Evolutionary conservation across 768 basidiomycete genomes (phyloP).

Genomic region (Suillus brevipes): DNA sequence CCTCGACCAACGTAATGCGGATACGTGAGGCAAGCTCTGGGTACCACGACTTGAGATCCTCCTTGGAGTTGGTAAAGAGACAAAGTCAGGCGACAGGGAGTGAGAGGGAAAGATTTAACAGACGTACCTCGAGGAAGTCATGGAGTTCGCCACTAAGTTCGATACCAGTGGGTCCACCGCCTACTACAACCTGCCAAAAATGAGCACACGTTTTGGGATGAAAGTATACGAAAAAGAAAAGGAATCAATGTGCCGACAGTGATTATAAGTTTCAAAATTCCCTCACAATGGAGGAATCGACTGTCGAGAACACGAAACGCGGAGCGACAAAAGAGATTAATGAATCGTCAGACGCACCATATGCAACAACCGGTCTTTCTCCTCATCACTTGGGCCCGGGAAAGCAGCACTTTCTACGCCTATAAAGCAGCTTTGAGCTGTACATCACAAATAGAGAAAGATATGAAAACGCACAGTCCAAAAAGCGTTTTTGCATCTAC

Average conservation of each 20-base stretch:
- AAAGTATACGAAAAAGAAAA: not conserved
- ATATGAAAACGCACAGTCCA: constrained; percentile 69
- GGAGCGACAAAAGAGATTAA: not conserved
- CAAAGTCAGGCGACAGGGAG: constrained; percentile 28
- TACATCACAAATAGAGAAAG: not conserved
- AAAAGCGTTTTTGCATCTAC: constrained; percentile 77
- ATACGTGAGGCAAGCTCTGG: constrained; percentile 89
- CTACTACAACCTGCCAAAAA: constrained; percentile 71
- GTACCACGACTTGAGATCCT: constrained; percentile 89
- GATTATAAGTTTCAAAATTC: too few relatives aligned
- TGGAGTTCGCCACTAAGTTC: constrained; percentile 88
- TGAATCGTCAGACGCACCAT: constrained; percentile 51
- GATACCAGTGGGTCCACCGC: constrained; percentile 96
- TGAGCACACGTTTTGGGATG: not conserved
- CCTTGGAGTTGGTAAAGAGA: constrained; percentile 35
- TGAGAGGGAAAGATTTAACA: not conserved
- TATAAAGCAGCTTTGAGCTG: constrained; percentile 25
- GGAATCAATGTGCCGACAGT: not conserved
- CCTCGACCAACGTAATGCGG: constrained; percentile 93
- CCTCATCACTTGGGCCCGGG: constrained; percentile 82
- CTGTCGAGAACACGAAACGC: not conserved
- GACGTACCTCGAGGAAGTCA: constrained; percentile 74
- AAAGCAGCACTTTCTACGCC: constrained; percentile 93
- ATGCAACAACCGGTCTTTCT: constrained; percentile 88
- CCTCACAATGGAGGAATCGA: not conserved